Evolutionary conservation across 2,329 filamentous ascomycete species (phyloP), one percentile per base, ranked within the genome.

Genomic region (Aspergillus jensenii): DNA sequence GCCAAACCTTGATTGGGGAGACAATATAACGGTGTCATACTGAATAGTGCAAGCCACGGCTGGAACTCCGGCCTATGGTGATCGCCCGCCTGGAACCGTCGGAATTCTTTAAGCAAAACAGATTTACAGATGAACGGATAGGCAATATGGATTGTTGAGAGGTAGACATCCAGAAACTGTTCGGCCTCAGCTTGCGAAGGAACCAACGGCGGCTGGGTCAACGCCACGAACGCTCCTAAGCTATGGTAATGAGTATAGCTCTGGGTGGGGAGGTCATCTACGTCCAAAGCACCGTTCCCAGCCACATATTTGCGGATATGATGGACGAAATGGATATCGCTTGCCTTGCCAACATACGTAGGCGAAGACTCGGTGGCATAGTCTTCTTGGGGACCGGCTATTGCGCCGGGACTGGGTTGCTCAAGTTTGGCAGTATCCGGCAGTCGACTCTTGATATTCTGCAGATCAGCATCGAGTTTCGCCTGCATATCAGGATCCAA

Each of bases 251-350:
- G 43, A 45, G 43, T 45, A 27, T 45, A 45, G 17, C 19, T 45
- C 43, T 45, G 43, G 14, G 43, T 45, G 21, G 43, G 19, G 9
- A 14, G 19, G 9, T 45, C 43, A 15, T 45, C 43, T 11, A 9
- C 25, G 66, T 50, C 31, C 23, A 50, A 27, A 39, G 33, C 23
- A 23, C 33, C 31, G 23, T 50, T 3, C 9, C 47, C 47, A 23
- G 47, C 39, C 31, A 50, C 47, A 50, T 50, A 50, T 50, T 50
- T 40, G 62, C 71, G 69, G n/a, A 75, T 64, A 5, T 70, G 59
- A 43, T 76, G 70, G 60, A 74, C 74, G 54, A 76, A 75, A 41
- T 67, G 68, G 23, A 77, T 68, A 43, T 76, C 74, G 62, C 72
- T 75, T 17, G 71, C 72, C 53, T 75, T 72, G 35, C 74, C 74